These are phyloP conservation scores for Fulvia fulva DNA, from an alignment of 2,329 filamentous ascomycete genomes.

Conservation along the genomic window DNA sequence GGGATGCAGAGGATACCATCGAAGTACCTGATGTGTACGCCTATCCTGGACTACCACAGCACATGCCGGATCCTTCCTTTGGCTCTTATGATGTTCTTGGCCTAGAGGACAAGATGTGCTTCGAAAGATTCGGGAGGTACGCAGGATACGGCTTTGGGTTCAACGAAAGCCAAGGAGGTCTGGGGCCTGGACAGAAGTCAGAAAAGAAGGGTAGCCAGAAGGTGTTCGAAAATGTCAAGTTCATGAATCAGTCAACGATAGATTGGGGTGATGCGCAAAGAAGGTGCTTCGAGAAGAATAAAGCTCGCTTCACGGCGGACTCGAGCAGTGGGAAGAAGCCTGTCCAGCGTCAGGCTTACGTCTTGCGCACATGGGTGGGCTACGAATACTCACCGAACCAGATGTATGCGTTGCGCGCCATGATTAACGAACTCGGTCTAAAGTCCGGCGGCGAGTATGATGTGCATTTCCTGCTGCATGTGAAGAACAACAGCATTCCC, in stretches of 20 bases:
- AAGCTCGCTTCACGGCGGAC: slow-evolving; percentile 40
- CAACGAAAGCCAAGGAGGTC: slow-evolving; percentile 42
- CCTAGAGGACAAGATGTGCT: slow-evolving; percentile 47
- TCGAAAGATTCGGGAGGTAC: slow-evolving; percentile 49
- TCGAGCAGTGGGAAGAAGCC: slow-evolving; percentile 34
- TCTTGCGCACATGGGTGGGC: slow-evolving; percentile 80
- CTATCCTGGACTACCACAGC: slow-evolving; percentile 53
- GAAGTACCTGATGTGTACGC: slow-evolving; percentile 61
- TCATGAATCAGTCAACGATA: slow-evolving; percentile 46
- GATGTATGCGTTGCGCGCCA: slow-evolving; percentile 72
- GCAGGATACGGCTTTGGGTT: slow-evolving; percentile 51
- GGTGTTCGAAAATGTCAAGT: slow-evolving; percentile 45
- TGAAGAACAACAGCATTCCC: slow-evolving; percentile 70
- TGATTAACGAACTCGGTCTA: slow-evolving; percentile 77
- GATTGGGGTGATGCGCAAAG: slow-evolving; percentile 48
- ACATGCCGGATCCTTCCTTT: slow-evolving; percentile 46
- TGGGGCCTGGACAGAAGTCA: slow-evolving; percentile 42
- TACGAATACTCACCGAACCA: slow-evolving; percentile 76
- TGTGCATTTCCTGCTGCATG: slow-evolving; percentile 78
- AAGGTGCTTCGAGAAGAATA: slow-evolving; percentile 48
- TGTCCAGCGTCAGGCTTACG: slow-evolving; percentile 67
- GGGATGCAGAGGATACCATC: slow-evolving; percentile 57
- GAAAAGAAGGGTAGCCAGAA: slow-evolving; percentile 44
- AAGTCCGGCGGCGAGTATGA: slow-evolving; percentile 84
- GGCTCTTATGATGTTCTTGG: slow-evolving; percentile 48